Evolutionary conservation across 371 early-diverging fungal species (phyloP), one percentile per base, ranked within the genome.

Genomic region (Apophysomyces trapeziformis): DNA sequence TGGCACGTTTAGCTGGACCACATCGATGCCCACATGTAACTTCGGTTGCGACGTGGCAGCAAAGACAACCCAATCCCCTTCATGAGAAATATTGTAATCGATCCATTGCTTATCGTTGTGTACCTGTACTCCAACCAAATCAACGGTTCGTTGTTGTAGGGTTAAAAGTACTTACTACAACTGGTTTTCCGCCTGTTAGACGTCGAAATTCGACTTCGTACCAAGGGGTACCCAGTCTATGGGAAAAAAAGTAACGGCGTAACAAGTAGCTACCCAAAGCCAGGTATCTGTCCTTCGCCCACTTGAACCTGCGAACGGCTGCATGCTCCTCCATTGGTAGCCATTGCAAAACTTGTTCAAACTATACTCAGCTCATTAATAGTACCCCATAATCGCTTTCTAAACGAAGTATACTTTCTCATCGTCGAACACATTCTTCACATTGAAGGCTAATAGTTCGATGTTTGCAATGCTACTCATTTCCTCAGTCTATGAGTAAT

Each of bases 41-140:
- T 58, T 44, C 18, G 61, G 41, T 60, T 44, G 47, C 38, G 56
- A 57, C 41, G 67, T 68, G 12, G 77, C 78, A 12, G 74, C 82
- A 36, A 85, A 77, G 18, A 85, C 76, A 16, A 86, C 85, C 87
- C 85, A 89, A 71, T 85, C 75, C n/a, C 87, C 88, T 67, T 87
- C 85, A 77, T 89, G 90, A 11, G 88, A 87, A 43, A 77, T 68
- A 73, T 89, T 89, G 63, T 82, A 88, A 61, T 83, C 81, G 1
- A 58, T 58, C 41, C 58, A 58, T 58, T 35, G 14, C 13, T 43
- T n/a, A 45, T 39, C 45, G 5, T 18, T 11, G 14, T 12, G 6
- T 58, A n/a, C 46, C 32, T 21, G 26, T 12, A 13, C 5, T 18
- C 37, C 46, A 5, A 7, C 12, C 8, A 36, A 6, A 47, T 62